These are phyloP conservation scores for Saturnispora silvae DNA, from an alignment of 805 yeast species.

Conservation along the genomic window DNA sequence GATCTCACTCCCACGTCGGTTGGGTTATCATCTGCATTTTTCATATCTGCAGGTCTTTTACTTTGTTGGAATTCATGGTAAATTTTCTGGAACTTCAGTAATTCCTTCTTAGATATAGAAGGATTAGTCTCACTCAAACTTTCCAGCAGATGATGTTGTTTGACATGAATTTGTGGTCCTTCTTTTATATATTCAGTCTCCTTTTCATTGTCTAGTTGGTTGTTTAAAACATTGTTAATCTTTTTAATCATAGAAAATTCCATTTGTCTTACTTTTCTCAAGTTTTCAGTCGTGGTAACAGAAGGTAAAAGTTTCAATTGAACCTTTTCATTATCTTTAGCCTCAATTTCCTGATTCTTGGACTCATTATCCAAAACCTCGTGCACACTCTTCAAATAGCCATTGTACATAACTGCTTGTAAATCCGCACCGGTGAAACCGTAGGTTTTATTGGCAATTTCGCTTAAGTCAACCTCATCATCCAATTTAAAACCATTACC, in stretches of 20 bases:
- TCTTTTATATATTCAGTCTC: constrained; percentile 14
- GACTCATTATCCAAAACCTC: constrained; percentile 44
- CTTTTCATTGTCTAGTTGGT: constrained; percentile 35
- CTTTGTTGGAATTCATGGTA: constrained; percentile 60
- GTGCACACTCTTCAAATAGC: constrained; percentile 79
- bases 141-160: constrained; percentile 42
- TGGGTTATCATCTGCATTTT: constrained; percentile 63
- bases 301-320: constrained; percentile 16
- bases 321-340: constrained; percentile 5
- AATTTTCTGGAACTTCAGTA: constrained; percentile 46
- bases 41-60: constrained; percentile 74
- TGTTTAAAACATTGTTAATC: constrained; percentile 11
- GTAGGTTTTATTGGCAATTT: constrained; percentile 47
- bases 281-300: not conserved
- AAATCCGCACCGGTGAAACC: constrained; percentile 94
- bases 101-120: constrained; percentile 73
- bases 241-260: constrained; percentile 16
- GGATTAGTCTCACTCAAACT: constrained; percentile 75
- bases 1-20: constrained; percentile 77
- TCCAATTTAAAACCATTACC: constrained; percentile 46
- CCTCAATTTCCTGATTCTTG: constrained; percentile 31
- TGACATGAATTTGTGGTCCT: constrained; percentile 33
- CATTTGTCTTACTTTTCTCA: constrained; percentile 13
- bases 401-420: constrained; percentile 86
- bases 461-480: constrained; percentile 39